Percentiles rank a stretch among this genome's conserved stretches.
These are phyloP conservation scores for Endoconidiophora polonica DNA, from an alignment of 2,329 filamentous ascomycete genomes.

Conservation along the genomic window DNA sequence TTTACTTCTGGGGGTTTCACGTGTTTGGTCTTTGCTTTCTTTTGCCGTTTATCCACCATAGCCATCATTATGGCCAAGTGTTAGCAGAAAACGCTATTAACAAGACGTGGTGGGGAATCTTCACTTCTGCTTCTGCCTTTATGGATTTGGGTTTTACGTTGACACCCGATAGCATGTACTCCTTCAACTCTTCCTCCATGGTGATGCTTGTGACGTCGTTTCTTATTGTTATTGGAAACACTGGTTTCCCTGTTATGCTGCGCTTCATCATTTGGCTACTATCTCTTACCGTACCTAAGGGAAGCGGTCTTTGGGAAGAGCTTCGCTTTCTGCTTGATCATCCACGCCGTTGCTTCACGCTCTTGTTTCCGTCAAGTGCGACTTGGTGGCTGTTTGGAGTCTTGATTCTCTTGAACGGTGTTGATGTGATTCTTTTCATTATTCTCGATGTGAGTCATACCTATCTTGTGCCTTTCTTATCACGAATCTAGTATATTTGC, in stretches of 20 bases:
- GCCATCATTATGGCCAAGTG: conserved; percentile 42
- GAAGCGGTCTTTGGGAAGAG: conserved; percentile 70
- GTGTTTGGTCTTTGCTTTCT: conserved; percentile 57
- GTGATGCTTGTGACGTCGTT: conserved; percentile 65
- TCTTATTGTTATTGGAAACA: conserved; percentile 87
- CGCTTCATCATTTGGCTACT: conserved; percentile 79
- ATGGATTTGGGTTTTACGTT: conserved; percentile 91
- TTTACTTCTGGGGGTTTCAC: conserved; percentile 74
- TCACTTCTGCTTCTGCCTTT: conserved; percentile 74
- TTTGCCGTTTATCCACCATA: conserved; percentile 62
- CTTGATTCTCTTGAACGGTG: conserved; percentile 60
- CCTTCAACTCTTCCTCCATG: conserved; percentile 63
- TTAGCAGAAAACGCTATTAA: conserved; percentile 46
- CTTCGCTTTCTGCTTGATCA: conserved; percentile 83
- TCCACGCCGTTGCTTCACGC: conserved; percentile 85
- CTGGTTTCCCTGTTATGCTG: conserved; percentile 86
- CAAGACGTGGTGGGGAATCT: conserved; percentile 81
- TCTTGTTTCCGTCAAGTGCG: conserved; percentile 75
- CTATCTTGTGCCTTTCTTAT: neutral
- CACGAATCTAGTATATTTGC: neutral
- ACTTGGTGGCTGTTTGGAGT: conserved; percentile 96
- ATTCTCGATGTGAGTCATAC: conserved; percentile 58
- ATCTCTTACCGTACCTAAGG: conserved; percentile 47
- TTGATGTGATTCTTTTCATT: conserved; percentile 83
- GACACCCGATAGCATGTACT: conserved; percentile 85